Evolutionary conservation across 495 filamentous ascomycete genomes (phyloP).

Genomic region (Neurospora sp.): DNA sequence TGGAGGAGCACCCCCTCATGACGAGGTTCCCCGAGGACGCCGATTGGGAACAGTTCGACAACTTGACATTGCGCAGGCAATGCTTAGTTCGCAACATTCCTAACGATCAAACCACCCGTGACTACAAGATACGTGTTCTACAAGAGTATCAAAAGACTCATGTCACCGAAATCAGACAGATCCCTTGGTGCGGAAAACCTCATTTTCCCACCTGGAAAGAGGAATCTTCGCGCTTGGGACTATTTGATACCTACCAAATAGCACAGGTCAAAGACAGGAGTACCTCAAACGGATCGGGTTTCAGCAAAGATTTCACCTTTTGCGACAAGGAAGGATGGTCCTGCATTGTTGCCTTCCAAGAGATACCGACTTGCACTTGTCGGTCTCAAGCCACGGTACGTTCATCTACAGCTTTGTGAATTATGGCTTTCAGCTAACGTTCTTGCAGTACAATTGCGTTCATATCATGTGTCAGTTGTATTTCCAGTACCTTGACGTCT

Average conservation of each 20-base stretch:
- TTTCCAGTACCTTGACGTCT: neutral
- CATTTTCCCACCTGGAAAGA: neutral
- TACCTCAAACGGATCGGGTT: neutral
- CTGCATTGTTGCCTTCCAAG: neutral
- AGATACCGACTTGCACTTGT: neutral
- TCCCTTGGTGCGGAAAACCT: neutral
- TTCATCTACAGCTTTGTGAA: neutral
- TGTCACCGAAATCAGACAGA: neutral
- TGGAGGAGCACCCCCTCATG: neutral
- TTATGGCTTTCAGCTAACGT: neutral
- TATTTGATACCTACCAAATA: neutral
- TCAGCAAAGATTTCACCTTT: neutral
- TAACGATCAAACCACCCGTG: fast-evolving
- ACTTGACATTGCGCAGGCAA: neutral
- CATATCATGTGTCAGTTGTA: neutral
- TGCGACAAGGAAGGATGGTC: neutral
- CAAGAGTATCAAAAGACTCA: neutral
- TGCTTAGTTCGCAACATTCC: neutral
- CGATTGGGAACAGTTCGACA: neutral
- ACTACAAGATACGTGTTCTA: neutral
- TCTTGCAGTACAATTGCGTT: neutral
- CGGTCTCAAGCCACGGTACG: neutral
- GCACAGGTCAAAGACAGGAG: neutral
- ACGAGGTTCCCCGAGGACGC: neutral
- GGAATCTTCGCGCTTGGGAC: fast-evolving